Base-by-base conservation (phyloP, 768 basidiomycete genomes). In the button mushroom (Agaricus bisporus) region DNA sequence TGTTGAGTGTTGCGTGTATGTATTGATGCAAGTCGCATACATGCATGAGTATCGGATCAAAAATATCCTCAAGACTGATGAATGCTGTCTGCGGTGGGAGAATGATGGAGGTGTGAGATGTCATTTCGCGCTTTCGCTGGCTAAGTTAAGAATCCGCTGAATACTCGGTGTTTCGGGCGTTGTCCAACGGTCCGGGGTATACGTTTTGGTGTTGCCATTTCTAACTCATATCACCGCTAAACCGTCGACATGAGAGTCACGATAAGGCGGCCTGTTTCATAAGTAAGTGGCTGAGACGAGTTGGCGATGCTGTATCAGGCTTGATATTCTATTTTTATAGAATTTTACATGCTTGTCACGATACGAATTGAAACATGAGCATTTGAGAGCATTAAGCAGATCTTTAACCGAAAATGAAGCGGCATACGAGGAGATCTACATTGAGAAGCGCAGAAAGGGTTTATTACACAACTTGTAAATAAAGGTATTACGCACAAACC, bases 31-130 rank as follows among this genome's bases (percentile, higher is more conserved):
- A 38, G 18, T 5, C 37, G n/a, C 20, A 25, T 41, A 28, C 22
- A 4, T 28, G 44, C 41, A 51, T n/a, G 11, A 20, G 10, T 35
- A 14, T 35, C 52, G 52, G 52, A 54, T 54, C 52, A 54, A 54
- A 50, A 54, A 48, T 54, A 48, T 44, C 45, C 37, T 39, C 39
- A 44, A 22, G 51, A 51, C 37, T 52, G 32, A 11, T 32, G 11
- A 32, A 32, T 45, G 12, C 32, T 26, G 20, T 52, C 26, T 8
- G 45, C 26, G 4, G 51, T 47, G 45, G 26, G 45, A 47, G 29
- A 41, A 35, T 54, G 51, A 53, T 46, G 35, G 22, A 45, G 32
- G 28, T 26, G 51, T 22, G 32, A 32, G 32, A 32, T 32, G 32
- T 11, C 32, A 3, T 32, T 11, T 29, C 14, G 43, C 15, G 18